Conservation (phyloP, 305 asterid genomes). For the Rubia balearica region DNA sequence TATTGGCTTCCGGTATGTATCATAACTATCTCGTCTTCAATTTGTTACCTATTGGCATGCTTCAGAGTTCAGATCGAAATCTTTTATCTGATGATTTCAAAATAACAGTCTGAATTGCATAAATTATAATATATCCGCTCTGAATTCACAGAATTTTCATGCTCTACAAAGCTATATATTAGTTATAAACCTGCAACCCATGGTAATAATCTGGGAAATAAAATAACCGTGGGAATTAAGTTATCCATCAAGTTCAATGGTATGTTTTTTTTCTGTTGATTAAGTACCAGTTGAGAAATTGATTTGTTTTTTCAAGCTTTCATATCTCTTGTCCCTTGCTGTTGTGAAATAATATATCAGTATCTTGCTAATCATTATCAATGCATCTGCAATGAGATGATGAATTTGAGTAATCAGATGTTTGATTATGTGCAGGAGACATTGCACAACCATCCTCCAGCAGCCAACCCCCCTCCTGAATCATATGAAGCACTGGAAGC, state of each 20-base stretch:
- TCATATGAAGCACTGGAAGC: slow-evolving; percentile 46
- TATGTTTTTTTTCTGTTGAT: neutral
- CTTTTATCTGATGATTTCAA: neutral
- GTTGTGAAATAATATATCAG: neutral
- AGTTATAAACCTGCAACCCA: neutral
- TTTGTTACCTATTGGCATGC: slow-evolving; percentile 9
- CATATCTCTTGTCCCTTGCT: neutral
- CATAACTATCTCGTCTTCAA: slow-evolving; percentile 4
- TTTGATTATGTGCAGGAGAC: slow-evolving; percentile 53
- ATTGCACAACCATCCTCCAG: slow-evolving; percentile 49
- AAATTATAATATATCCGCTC: neutral
- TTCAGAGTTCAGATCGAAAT: neutral
- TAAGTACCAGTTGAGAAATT: neutral
- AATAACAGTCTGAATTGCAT: neutral
- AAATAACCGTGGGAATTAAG: neutral
- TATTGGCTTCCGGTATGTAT: slow-evolving; percentile 78
- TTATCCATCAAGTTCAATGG: neutral
- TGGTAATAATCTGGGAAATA: neutral
- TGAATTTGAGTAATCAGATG: neutral
- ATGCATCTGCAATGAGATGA: neutral
- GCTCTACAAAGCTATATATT: neutral
- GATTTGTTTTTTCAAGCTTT: neutral
- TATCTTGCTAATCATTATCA: slow-evolving; percentile 2
- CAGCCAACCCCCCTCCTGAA: slow-evolving; percentile 17
- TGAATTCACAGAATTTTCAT: neutral